phyloP scores from a whole-genome alignment of 805 yeast genomes.

The Ogataea allantospora region DNA sequence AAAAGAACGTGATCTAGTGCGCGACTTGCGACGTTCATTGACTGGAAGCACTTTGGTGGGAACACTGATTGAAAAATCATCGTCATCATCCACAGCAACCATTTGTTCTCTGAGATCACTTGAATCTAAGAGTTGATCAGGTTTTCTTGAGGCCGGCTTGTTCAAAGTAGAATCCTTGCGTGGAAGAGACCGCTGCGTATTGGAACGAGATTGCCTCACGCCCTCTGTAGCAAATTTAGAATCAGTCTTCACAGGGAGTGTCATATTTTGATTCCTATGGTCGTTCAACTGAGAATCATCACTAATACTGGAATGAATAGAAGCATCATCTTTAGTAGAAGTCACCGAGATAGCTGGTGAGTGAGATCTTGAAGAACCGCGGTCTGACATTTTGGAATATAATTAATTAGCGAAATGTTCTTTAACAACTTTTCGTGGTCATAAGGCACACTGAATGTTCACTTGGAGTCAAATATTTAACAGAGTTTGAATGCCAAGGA shows the following conservation, averaged over 20 bases:
- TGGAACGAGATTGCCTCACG: slow-evolving; percentile 1
- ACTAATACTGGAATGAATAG: slow-evolving; percentile 35
- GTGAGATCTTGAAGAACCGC: slow-evolving; percentile 22
- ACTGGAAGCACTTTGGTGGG: slow-evolving; percentile 14
- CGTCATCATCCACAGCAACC: slow-evolving; percentile 31
- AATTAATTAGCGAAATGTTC: neutral
- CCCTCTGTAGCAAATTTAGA: slow-evolving; percentile 15
- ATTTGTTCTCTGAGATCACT: slow-evolving; percentile 31
- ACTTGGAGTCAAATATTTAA: neutral
- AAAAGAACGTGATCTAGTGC: slow-evolving; percentile 38
- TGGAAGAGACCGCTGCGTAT: slow-evolving; percentile 4
- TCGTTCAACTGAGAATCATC: slow-evolving; percentile 37
- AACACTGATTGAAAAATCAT: slow-evolving; percentile 26
- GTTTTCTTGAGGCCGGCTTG: slow-evolving; percentile 14
- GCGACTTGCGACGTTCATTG: slow-evolving; percentile 19
- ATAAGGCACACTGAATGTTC: neutral
- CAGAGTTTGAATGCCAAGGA: slow-evolving; percentile 1
- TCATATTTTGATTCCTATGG: slow-evolving; percentile 35
- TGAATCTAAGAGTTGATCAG: slow-evolving; percentile 26
- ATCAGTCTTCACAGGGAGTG: slow-evolving; percentile 34
- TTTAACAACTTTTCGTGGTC: neutral
- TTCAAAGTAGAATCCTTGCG: slow-evolving; percentile 12
- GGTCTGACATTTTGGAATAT: slow-evolving; percentile 24
- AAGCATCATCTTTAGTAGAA: slow-evolving; percentile 32
- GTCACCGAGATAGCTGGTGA: slow-evolving; percentile 30